Evolutionary conservation across 169 alveolate species (phyloP), one percentile per base, ranked within the genome.

Genomic region (Cryptosporidium ryanae): DNA sequence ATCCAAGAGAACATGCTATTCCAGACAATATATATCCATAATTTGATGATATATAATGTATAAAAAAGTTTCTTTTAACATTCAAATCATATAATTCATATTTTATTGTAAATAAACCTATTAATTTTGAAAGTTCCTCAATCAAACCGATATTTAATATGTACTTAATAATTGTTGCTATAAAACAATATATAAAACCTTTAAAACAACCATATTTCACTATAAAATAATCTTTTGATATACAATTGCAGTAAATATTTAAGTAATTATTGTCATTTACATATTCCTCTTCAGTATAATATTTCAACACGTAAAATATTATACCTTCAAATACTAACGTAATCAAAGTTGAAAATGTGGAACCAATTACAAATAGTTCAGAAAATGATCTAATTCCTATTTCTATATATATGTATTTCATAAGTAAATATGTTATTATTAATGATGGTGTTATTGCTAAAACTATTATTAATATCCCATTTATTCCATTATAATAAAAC

Each of bases 341-440:
- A 13, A 55, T 21, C 7, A 34, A n/a, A 18, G 59, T 63, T 3
- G 87, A 76, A 3, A 76, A n/a, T 13, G 68, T 76, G 55, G 76
- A 67, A 43, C 87, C 87, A n/a, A 61, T 55, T 13, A 61, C 15
- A 46, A 76, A 59, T 21, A 76, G 38, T 15, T 76, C 87, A 25
- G 64, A n/a, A 8, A 61, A 38, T 2, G 59, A 57, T 18, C 43
- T 25, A 25, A 76, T 38, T 15, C 52, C 27, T 23, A 76, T 13
- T 29, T 61, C 68, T 2, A 8, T 55, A 1, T 76, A 17, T 43
- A 18, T 76, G 3, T 34, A 18, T 4, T 54, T 32, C 18, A 12
- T 34, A 17, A 76, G 63, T 27, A 54, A 6, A 21, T 27, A 31
- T 13, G 38, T 43, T 23, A 76, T 76, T 32, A 61, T 12, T 32